A percentile compares a stretch with the other conserved stretches of the same genome.
phyloP scores from a whole-genome alignment of 1,284 basidiomycete species.

The Cutaneotrichosporon arboriforme region DNA sequence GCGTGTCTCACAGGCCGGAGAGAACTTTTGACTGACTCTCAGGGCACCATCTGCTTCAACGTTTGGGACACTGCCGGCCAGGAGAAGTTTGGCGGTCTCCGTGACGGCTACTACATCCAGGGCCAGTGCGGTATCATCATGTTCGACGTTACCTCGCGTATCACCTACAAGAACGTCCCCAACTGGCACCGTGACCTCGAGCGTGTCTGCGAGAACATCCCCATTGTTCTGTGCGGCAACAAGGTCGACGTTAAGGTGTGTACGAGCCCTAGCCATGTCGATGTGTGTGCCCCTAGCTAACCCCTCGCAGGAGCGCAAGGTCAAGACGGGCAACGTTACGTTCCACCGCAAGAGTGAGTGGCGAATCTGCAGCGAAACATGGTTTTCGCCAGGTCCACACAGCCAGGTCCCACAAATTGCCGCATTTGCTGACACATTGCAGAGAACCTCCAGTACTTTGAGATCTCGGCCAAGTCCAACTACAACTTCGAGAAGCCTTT shows the following conservation, averaged over 20 bases:
- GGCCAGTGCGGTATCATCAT: conserved; percentile 99
- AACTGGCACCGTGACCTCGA: conserved; percentile 99
- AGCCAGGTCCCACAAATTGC: neutral
- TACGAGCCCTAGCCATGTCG: neutral
- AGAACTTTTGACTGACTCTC: neutral
- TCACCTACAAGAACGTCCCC: conserved; percentile 99
- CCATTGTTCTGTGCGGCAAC: conserved; percentile 98
- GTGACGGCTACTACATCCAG: conserved; percentile 97
- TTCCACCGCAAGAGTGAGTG: conserved; percentile 97
- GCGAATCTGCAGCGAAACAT: conserved; percentile 77
- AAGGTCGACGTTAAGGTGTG: conserved; percentile 98
- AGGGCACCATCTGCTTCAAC: conserved; percentile 96
- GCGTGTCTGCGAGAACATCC: conserved; percentile 58
- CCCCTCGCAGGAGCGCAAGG: conserved; percentile 83
- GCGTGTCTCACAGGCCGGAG: neutral
- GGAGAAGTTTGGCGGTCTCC: conserved; percentile 98
- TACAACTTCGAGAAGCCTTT: conserved; percentile 99
- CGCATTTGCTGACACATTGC: conserved; percentile 3
- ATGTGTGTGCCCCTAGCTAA: neutral
- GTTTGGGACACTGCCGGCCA: conserved; percentile 99
- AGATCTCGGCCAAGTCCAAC: conserved; percentile 99
- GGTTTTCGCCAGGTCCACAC: too few relatives aligned
- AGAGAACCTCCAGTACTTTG: conserved; percentile 98
- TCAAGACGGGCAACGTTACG: conserved; percentile 96
- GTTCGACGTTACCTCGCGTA: conserved; percentile 99